These are phyloP conservation scores for Claviceps lovelessii DNA, from an alignment of 2,329 filamentous ascomycete genomes.

Conservation along the genomic window DNA sequence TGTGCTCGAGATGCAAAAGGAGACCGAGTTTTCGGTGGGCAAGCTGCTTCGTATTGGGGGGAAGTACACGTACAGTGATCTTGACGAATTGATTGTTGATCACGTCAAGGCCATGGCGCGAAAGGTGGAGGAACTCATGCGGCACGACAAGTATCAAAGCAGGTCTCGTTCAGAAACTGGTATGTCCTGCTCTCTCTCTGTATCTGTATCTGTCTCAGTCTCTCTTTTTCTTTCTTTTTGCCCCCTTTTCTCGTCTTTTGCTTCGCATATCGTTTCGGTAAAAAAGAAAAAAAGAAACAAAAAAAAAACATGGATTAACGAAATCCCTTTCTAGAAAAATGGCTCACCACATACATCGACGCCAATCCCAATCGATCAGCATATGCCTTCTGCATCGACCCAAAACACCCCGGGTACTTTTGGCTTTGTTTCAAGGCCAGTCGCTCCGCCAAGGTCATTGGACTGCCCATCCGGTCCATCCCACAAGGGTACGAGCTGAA, in stretches of 20 bases:
- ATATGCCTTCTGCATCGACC: conserved; percentile 91
- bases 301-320: no score
- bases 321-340: conserved; percentile 51
- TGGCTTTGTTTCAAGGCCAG: conserved; percentile 93
- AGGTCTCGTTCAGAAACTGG: conserved; percentile 69
- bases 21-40: conserved; percentile 90
- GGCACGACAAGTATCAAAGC: conserved; percentile 84
- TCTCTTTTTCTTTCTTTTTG: neutral
- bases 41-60: conserved; percentile 71
- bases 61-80: conserved; percentile 84
- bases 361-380: conserved; percentile 88
- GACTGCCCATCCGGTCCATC: conserved; percentile 78
- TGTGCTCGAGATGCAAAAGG: conserved; percentile 90
- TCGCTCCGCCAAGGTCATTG: conserved; percentile 54
- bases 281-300: conserved; percentile 67
- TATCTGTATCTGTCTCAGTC: no score
- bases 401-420: conserved; percentile 87
- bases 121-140: conserved; percentile 93
- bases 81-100: conserved; percentile 92
- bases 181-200: conserved; percentile 35
- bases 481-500: conserved; percentile 88
- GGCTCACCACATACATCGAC: conserved; percentile 89
- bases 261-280: conserved; percentile 35
- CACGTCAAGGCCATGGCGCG: conserved; percentile 96
- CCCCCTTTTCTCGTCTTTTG: neutral